Evolutionary conservation across 805 yeast genomes (phyloP), one percentile per base, ranked within the genome.

Genomic region (Sugiyamaella lignohabitans): DNA sequence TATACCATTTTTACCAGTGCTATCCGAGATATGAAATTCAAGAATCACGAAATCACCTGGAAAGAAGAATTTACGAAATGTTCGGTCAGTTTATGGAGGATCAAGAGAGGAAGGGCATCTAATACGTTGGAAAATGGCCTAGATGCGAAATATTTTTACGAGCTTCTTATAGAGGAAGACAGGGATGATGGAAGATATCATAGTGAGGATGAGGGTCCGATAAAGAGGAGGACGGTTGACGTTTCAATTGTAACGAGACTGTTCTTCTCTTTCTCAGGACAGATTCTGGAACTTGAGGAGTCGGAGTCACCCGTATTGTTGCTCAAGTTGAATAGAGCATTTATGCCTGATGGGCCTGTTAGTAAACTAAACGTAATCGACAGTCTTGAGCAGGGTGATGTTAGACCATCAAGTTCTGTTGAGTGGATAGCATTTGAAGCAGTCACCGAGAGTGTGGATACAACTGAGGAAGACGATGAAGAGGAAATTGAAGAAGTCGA

Each of bases 171-270:
- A 1, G 58, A 57, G 3, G 89, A 85, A 54, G 74, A 73, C 55
- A 78, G 82, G 42, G 70, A 82, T 54, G 94, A 84, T 62, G 85
- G 75, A 0, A 64, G 91, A 46, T 84, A 82, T 57, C 94, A 84
- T 58, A 85, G 84, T 11, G 69, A 65, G 3, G 75, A 72, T 4
- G 71, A 67, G 11, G 75, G 66, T 2, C 75, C 67, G 14, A 8
- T 27, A 27, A 59, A 52, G n/a, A 73, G 76, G 0, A 61, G 63
- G 22, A 46, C 48, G 1, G 56, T 74, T 41, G 67, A 72, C 37
- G 57, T 80, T 2, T 58, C 65, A 14, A 55, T 65, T 3, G 68
- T 84, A 2, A 62, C 71, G 2, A 69, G 78, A 47, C 60, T 83
- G 40, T 84, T 81, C 53, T 84, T 82, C 60, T 77, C 81, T 50